These are phyloP conservation scores for Trypanosoma vivax DNA, from an alignment of 208 protist genomes.

Conservation along the genomic window DNA sequence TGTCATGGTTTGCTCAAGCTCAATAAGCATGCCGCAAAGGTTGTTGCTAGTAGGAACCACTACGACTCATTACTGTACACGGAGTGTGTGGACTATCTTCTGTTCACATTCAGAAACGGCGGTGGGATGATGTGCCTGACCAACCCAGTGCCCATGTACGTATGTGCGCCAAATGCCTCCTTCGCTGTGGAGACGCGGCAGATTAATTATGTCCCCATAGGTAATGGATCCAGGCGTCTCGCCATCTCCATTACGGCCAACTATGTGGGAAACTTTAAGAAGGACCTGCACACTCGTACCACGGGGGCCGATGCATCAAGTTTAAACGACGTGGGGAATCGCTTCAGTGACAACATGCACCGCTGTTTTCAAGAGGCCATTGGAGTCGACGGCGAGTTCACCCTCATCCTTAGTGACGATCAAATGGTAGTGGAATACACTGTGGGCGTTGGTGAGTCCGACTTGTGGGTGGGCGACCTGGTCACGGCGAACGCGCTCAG, in stretches of 20 bases:
- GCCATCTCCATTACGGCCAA: constrained; percentile 14
- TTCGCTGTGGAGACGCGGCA: neutral
- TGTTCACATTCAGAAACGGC: constrained; percentile 3
- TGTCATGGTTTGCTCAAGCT: constrained; percentile 8
- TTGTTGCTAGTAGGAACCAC: constrained; percentile 6
- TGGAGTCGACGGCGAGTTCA: constrained; percentile 16
- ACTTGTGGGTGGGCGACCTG: constrained; percentile 20
- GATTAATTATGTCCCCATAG: constrained; percentile 13
- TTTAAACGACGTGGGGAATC: neutral
- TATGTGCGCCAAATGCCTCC: constrained; percentile 9
- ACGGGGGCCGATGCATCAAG: neutral
- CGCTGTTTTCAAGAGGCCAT: constrained; percentile 10
- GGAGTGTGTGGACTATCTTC: constrained; percentile 18
- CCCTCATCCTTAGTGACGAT: neutral
- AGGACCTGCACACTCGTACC: neutral
- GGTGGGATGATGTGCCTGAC: constrained; percentile 2
- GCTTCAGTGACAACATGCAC: constrained; percentile 5
- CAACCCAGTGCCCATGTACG: constrained; percentile 13
- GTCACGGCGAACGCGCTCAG: constrained; percentile 19
- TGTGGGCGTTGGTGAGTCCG: constrained; percentile 18
- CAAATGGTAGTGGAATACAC: constrained; percentile 9
- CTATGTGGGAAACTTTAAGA: constrained; percentile 11
- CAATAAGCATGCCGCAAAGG: constrained; percentile 4
- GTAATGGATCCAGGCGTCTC: constrained; percentile 7
- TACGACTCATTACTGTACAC: constrained; percentile 19